Conservation (phyloP, 2,329 filamentous ascomycete genomes). For the Gaeumannomyces sp. region DNA sequence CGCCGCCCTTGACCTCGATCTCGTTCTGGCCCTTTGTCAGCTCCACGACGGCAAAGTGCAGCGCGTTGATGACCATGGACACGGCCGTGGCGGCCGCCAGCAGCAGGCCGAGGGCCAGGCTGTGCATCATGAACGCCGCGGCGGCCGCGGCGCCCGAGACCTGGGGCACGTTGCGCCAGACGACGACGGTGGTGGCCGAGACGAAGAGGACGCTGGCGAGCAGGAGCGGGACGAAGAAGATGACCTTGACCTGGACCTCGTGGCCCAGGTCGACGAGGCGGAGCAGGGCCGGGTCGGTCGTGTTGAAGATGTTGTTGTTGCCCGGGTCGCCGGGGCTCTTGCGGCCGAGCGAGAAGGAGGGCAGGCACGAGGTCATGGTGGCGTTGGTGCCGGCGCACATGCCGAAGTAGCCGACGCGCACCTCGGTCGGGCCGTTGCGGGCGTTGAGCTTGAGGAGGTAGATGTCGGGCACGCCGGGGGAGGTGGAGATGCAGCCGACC, state of each 20-base stretch:
- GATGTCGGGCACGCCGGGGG: constrained; percentile 18
- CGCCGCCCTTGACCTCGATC: constrained; percentile 13
- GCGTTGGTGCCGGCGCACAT: constrained; percentile 15
- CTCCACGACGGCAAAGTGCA: constrained; percentile 15
- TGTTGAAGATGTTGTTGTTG: constrained; percentile 7
- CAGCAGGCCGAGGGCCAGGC: constrained; percentile 10
- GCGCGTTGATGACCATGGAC: constrained; percentile 15
- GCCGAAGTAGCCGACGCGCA: constrained; percentile 18
- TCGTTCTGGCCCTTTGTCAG: constrained; percentile 6
- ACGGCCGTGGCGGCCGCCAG: constrained; percentile 15
- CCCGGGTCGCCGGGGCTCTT: constrained; percentile 5
- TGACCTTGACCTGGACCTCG: constrained; percentile 10
- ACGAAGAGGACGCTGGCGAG: constrained; percentile 21
- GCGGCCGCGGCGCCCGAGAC: constrained; percentile 22
- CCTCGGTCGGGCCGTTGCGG: constrained; percentile 14
- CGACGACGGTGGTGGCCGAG: constrained; percentile 5
- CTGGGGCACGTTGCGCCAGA: constrained; percentile 17
- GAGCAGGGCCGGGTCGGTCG: constrained; percentile 4
- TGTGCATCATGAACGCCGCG: constrained; percentile 8
- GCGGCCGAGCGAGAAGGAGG: constrained; percentile 13
- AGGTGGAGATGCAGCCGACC: constrained; percentile 18
- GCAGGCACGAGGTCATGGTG: constrained; percentile 7
- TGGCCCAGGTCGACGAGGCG: constrained; percentile 8
- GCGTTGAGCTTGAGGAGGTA: constrained; percentile 16
- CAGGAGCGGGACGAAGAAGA: constrained; percentile 11